Evolutionary conservation across 371 early-diverging fungal genomes (phyloP).

Genomic region (Rhizopus delemar): DNA sequence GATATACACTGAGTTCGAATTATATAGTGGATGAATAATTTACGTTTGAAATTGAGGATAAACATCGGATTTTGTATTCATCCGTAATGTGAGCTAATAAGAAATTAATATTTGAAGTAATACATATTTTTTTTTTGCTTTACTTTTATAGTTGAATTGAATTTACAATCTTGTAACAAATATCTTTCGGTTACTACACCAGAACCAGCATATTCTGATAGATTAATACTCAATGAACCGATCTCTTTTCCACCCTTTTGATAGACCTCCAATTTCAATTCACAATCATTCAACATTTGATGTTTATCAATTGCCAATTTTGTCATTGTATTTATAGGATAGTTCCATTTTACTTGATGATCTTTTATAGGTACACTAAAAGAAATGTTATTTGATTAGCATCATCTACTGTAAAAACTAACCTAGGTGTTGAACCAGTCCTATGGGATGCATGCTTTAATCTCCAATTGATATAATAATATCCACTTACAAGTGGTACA

Average conservation of each 20-base stretch:
- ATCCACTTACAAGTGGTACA: conserved; percentile 67
- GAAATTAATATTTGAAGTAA: background rate
- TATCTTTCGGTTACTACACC: conserved; percentile 36
- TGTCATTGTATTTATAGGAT: conserved; percentile 35
- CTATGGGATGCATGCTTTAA: conserved; percentile 51
- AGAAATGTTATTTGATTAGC: background rate
- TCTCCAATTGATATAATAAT: conserved; percentile 68
- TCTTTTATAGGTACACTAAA: conserved; percentile 57
- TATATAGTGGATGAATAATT: conserved; percentile 3
- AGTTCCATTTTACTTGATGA: conserved; percentile 56
- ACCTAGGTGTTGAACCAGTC: conserved; percentile 54
- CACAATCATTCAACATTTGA: conserved; percentile 59
- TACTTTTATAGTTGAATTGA: conserved; percentile 53
- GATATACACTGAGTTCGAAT: background rate
- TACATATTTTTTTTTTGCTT: conserved; percentile 3
- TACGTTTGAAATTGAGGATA: conserved; percentile 44
- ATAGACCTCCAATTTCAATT: conserved; percentile 53
- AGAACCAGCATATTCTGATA: conserved; percentile 46
- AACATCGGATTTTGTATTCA: conserved; percentile 45
- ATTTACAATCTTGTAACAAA: conserved; percentile 45
- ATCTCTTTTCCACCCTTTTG: conserved; percentile 62
- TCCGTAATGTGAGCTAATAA: conserved; percentile 46
- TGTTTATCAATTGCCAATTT: conserved; percentile 61
- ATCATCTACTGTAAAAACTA: no score
- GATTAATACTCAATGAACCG: conserved; percentile 45